Conservation (phyloP, 1,139 yeast genomes). For the Lodderomyces pseudojiufengensis region DNA sequence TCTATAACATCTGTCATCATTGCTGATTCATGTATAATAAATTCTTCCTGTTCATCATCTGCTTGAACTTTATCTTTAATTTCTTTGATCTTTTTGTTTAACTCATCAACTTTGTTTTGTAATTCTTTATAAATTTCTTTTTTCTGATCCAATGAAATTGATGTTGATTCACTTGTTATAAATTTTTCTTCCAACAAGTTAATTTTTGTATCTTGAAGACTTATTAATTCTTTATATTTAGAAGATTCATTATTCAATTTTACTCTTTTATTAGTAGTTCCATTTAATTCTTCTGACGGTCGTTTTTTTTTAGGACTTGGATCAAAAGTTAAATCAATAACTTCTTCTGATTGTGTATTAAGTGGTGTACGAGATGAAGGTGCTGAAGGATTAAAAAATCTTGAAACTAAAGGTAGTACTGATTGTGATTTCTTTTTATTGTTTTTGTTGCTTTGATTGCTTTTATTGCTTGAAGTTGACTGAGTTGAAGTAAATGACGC, state of each 20-base stretch:
- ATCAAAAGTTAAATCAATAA: slow-evolving; percentile 8
- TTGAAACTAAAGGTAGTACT: slow-evolving; percentile 2
- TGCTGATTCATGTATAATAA: too few species aligned
- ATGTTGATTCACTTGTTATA: slow-evolving; percentile 30
- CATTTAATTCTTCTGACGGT: neutral
- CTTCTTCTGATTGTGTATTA: slow-evolving; percentile 1
- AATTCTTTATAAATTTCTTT: slow-evolving; percentile 22
- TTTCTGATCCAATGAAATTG: slow-evolving; percentile 35
- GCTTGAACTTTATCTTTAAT: neutral
- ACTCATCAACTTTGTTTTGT: slow-evolving; percentile 17
- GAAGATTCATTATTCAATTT: neutral
- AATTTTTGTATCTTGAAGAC: slow-evolving; percentile 24
- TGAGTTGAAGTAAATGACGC: slow-evolving; percentile 1
- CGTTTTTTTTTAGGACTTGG: slow-evolving; percentile 5
- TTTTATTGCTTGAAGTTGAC: too few species aligned
- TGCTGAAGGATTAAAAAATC: slow-evolving; percentile 2
- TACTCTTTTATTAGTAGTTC: neutral
- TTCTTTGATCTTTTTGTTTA: slow-evolving; percentile 10
- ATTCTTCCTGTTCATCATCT: neutral
- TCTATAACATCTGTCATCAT: slow-evolving; percentile 2
- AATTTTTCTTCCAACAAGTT: slow-evolving; percentile 26
- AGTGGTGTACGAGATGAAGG: neutral
- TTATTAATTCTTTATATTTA: slow-evolving; percentile 6
- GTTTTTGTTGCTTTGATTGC: too few species aligned
- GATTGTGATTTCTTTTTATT: slow-evolving; percentile 2